A percentile compares a stretch with the other conserved stretches of the same genome.
Evolutionary conservation across 768 basidiomycete species (phyloP).

Genomic region (Scleroderma citrinum): DNA sequence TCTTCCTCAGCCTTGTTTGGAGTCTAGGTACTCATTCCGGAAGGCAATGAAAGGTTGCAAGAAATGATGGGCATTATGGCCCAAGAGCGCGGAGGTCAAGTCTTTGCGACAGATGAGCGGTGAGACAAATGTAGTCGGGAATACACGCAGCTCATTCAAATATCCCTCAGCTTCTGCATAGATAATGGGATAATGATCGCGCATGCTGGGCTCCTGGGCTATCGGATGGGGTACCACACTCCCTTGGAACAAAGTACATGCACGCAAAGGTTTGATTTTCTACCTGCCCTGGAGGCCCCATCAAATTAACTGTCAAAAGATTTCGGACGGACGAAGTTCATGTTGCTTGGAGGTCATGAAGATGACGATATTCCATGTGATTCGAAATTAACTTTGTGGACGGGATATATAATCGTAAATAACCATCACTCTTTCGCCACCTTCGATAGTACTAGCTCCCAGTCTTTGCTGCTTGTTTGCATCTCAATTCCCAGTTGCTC

Average conservation of each 20-base stretch:
- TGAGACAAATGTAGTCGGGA: constrained; percentile 26
- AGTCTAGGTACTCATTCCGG: neutral
- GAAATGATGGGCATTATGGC: constrained; percentile 99
- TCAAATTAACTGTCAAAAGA: constrained; percentile 36
- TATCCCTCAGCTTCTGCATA: constrained; percentile 85
- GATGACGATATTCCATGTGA: neutral
- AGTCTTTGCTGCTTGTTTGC: constrained; percentile 35
- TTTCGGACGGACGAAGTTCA: constrained; percentile 94
- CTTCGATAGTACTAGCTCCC: constrained; percentile 45
- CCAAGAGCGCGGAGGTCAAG: constrained; percentile 74
- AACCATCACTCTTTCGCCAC: constrained; percentile 30
- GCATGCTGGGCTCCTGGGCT: constrained; percentile 89
- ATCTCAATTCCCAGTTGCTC: constrained; percentile 38
- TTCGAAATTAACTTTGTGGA: neutral
- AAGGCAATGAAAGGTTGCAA: constrained; percentile 90
- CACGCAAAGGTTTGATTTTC: constrained; percentile 74
- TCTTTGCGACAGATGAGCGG: constrained; percentile 97
- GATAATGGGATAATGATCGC: constrained; percentile 99
- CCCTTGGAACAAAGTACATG: constrained; percentile 76
- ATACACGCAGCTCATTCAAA: neutral
- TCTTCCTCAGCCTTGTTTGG: constrained; percentile 10
- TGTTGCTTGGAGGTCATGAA: constrained; percentile 70
- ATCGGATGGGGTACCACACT: constrained; percentile 84
- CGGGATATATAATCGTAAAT: neutral
- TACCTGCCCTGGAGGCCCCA: neutral